Evolutionary conservation across 2,329 filamentous ascomycete genomes (phyloP).

Genomic region (Paracorniculantispora psalliotae): DNA sequence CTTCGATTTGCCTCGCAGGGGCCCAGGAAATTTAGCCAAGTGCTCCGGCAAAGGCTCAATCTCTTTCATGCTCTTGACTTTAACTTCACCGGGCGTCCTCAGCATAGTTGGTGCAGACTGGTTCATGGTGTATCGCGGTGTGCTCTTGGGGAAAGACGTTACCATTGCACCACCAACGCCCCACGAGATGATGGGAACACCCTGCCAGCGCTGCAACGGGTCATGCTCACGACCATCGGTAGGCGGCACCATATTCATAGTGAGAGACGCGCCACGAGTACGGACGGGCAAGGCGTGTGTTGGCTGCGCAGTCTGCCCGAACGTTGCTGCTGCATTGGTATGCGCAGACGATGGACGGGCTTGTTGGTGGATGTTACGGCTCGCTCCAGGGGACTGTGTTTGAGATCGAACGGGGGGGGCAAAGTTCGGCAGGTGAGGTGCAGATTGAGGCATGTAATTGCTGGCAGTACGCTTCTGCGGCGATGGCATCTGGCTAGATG

Average conservation of each 20-base stretch:
- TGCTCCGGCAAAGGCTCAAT: conserved; percentile 66
- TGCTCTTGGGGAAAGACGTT: conserved; percentile 81
- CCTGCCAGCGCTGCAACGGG: conserved; percentile 83
- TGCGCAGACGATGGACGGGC: conserved; percentile 51
- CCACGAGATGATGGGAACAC: conserved; percentile 81
- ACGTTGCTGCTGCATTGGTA: conserved; percentile 34
- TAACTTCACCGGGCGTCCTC: conserved; percentile 76
- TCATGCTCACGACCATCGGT: conserved; percentile 67
- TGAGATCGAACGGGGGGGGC: conserved; percentile 54
- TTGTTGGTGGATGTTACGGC: conserved; percentile 33
- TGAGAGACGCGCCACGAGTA: conserved; percentile 47
- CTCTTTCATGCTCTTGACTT: conserved; percentile 69
- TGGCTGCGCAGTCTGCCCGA: conserved; percentile 22
- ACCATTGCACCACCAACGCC: conserved; percentile 78
- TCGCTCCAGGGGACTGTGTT: conserved; percentile 56
- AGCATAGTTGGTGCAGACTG: conserved; percentile 71
- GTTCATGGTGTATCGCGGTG: conserved; percentile 78
- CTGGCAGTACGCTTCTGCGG: conserved; percentile 51
- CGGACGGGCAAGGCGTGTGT: conserved; percentile 3
- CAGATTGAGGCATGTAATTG: conserved; percentile 44
- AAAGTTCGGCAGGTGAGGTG: conserved; percentile 35
- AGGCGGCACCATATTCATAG: conserved; percentile 54
- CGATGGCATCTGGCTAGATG: conserved; percentile 42
- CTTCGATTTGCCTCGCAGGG: conserved; percentile 82
- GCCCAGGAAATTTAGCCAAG: conserved; percentile 80